Percentiles rank a stretch among this genome's conserved stretches.
Conservation (phyloP, 768 basidiomycete genomes). For the Rhizopogon roseolus region DNA sequence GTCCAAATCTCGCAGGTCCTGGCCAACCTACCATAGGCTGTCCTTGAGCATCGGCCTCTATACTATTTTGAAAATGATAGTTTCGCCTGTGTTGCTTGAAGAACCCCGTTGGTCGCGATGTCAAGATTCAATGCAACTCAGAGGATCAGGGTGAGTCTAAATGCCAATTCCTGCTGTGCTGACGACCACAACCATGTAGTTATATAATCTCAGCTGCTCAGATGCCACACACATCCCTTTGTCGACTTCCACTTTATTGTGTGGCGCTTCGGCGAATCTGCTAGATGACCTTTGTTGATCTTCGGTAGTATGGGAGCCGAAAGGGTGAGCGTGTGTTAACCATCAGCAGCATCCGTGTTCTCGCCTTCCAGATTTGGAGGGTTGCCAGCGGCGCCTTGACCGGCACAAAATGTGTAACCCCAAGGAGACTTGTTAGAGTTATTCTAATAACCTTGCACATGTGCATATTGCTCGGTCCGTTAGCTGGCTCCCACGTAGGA, state of each 20-base stretch:
- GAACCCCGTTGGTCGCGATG: too few relatives aligned
- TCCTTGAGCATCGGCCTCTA: too few relatives aligned
- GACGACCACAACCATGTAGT: background rate
- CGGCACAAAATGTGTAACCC: constrained; percentile 22
- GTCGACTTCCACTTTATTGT: constrained; percentile 66
- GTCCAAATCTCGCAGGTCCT: too few relatives aligned
- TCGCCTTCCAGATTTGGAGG: constrained; percentile 15
- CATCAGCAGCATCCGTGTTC: constrained; percentile 5
- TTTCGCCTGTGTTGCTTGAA: too few relatives aligned
- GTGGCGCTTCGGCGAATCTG: constrained; percentile 82
- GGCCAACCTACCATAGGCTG: too few relatives aligned
- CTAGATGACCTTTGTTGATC: constrained; percentile 89
- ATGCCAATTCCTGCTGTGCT: background rate
- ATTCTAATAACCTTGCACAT: constrained; percentile 30
- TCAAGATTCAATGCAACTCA: constrained; percentile 71
- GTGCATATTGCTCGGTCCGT: background rate
- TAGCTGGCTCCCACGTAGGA: background rate
- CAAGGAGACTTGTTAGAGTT: constrained; percentile 54
- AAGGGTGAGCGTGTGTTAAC: constrained; percentile 6
- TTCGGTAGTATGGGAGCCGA: constrained; percentile 56
- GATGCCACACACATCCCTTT: constrained; percentile 67
- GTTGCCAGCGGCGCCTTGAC: constrained; percentile 7
- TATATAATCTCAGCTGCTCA: constrained; percentile 58
- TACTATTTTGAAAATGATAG: too few relatives aligned
- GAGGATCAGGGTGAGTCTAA: constrained; percentile 50